Conservation (phyloP, 768 basidiomycete species). For the Agrocybe pediades region DNA sequence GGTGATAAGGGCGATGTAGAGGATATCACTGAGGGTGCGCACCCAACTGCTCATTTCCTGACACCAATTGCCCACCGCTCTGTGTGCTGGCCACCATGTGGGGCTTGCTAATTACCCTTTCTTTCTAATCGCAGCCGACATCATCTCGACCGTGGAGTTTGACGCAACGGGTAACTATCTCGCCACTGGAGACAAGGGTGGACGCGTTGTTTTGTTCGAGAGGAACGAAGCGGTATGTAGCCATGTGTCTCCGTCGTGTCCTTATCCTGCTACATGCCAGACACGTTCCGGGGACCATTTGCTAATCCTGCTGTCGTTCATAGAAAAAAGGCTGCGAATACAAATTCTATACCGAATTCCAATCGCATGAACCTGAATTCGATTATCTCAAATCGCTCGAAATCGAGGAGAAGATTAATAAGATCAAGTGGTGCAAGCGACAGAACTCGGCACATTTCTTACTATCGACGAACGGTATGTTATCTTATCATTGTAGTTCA, state of each 20-base stretch:
- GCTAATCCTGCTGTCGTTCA: conserved; percentile 16
- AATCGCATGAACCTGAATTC: conserved; percentile 99
- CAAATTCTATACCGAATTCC: conserved; percentile 99
- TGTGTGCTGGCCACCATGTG: conserved; percentile 11
- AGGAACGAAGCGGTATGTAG: conserved; percentile 87
- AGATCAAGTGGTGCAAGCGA: conserved; percentile 99
- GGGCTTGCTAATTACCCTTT: conserved; percentile 23
- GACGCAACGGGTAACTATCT: conserved; percentile 99
- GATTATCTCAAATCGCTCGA: conserved; percentile 99
- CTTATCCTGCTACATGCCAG: conserved; percentile 7
- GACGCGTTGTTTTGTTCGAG: conserved; percentile 97
- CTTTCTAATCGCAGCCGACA: conserved; percentile 76
- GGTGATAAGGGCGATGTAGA: conserved; percentile 99
- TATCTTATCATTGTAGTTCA: conserved; percentile 22
- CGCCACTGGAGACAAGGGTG: conserved; percentile 99
- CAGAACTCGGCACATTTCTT: conserved; percentile 98
- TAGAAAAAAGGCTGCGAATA: conserved; percentile 99
- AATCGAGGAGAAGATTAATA: conserved; percentile 99
- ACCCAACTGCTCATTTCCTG: conserved; percentile 4
- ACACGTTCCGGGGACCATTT: conserved; percentile 20
- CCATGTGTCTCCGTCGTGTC: conserved; percentile 16
- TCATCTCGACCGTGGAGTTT: conserved; percentile 99
- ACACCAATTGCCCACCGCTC: conserved; percentile 2
- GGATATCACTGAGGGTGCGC: conserved; percentile 96
- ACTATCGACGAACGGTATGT: conserved; percentile 90